These are phyloP conservation scores for Pythium myriotylum DNA, from an alignment of 352 stramenopile species.

Conservation along the genomic window DNA sequence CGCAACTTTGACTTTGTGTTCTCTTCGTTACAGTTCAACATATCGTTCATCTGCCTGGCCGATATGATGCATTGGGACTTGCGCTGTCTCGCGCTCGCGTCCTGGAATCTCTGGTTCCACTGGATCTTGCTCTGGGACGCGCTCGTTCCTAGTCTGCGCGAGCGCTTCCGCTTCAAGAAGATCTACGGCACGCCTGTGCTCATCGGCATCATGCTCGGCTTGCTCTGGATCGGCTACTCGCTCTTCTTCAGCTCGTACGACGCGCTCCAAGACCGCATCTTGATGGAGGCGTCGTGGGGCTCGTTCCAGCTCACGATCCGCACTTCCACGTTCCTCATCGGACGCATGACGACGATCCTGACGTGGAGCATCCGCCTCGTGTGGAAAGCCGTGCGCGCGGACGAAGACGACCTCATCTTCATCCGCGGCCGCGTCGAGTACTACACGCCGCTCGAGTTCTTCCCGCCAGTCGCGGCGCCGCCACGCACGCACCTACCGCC, in stretches of 20 bases:
- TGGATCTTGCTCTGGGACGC: constrained; percentile 30
- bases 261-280: constrained; percentile 18
- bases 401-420: constrained; percentile 25
- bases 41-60: constrained; percentile 18
- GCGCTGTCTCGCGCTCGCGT: constrained; percentile 18
- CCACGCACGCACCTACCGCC: background rate
- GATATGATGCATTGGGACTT: constrained; percentile 30
- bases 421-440: constrained; percentile 25
- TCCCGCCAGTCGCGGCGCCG: constrained; percentile 5
- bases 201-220: constrained; percentile 17
- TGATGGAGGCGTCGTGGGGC: constrained; percentile 8
- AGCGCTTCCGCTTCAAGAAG: constrained; percentile 25
- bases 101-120: constrained; percentile 28
- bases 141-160: constrained; percentile 12
- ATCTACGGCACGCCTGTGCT: constrained; percentile 24
- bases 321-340: constrained; percentile 24
- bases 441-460: constrained; percentile 20
- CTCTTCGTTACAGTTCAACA: constrained; percentile 19
- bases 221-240: constrained; percentile 28
- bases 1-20: constrained; percentile 31
- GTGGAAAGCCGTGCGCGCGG: constrained; percentile 5
- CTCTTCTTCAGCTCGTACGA: constrained; percentile 29
- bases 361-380: constrained; percentile 24
- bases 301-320: constrained; percentile 14
- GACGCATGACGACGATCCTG: constrained; percentile 14